phyloP scores from a whole-genome alignment of 2,329 filamentous ascomycete species.

The Aspergillus sp. region DNA sequence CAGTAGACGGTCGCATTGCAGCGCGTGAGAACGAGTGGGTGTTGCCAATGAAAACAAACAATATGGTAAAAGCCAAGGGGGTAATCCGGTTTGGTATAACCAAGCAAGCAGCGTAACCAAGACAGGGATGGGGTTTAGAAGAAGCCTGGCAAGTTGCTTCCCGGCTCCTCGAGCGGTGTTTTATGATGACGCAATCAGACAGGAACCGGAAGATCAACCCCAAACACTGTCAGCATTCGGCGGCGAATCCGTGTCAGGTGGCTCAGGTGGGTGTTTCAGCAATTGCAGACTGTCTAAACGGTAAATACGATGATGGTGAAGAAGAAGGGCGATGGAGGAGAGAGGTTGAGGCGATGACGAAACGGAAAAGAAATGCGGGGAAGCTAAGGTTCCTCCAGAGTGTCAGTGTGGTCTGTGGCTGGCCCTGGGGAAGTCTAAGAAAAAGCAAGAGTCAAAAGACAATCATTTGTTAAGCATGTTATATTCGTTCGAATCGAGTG shows the following conservation, averaged over 20 bases:
- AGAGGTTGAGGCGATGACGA: background rate
- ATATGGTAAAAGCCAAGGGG: background rate
- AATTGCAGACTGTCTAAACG: background rate
- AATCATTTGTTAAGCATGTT: background rate
- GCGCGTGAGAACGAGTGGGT: background rate
- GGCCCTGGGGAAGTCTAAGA: background rate
- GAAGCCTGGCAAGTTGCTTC: background rate
- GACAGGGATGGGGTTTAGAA: background rate
- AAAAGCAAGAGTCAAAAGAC: background rate
- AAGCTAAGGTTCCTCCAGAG: conserved; percentile 1
- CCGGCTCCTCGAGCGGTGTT: background rate
- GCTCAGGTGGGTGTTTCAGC: background rate
- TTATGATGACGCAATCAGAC: conserved; percentile 17
- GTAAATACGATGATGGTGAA: background rate
- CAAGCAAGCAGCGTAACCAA: conserved; percentile 1
- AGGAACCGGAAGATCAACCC: background rate
- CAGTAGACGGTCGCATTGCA: conserved; percentile 33
- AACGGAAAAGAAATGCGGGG: conserved; percentile 11
- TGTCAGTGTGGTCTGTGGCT: background rate
- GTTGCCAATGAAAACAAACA: background rate
- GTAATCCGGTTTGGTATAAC: background rate
- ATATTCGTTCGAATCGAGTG: background rate
- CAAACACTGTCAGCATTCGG: background rate
- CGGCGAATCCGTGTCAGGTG: background rate
- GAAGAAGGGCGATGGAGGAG: background rate